These are phyloP conservation scores for Xylariales sp. DNA, from an alignment of 2,329 filamentous ascomycete genomes.

Conservation along the genomic window DNA sequence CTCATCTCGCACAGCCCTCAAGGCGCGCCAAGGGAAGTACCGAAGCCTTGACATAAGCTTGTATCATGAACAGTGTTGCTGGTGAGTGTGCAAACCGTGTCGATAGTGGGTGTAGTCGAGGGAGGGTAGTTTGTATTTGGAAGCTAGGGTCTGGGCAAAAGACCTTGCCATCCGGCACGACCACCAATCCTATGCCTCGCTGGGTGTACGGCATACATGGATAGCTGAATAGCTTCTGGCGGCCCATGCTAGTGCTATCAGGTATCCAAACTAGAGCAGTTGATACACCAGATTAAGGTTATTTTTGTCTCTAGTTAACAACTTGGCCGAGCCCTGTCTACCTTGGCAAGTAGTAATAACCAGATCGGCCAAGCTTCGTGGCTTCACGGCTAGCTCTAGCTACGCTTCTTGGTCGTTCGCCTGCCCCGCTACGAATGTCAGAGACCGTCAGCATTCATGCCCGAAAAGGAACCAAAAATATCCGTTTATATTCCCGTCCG, in stretches of 20 bases:
- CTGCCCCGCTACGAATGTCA: slow-evolving; percentile 21
- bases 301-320: slow-evolving; percentile 30
- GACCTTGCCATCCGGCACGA: slow-evolving; percentile 31
- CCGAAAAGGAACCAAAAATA: slow-evolving; percentile 22
- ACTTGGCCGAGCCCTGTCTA: slow-evolving; percentile 15
- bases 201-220: slow-evolving; percentile 21
- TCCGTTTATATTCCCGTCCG: slow-evolving; percentile 24
- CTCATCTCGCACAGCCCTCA: slow-evolving; percentile 20
- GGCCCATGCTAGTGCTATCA: slow-evolving; percentile 9
- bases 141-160: slow-evolving; percentile 36
- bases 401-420: slow-evolving; percentile 26
- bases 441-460: slow-evolving; percentile 27
- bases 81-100: slow-evolving; percentile 8
- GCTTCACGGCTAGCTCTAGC: slow-evolving; percentile 32
- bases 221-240: slow-evolving; percentile 9
- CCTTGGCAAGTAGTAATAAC: slow-evolving; percentile 40
- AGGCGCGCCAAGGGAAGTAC: slow-evolving; percentile 26
- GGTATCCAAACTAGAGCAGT: neutral
- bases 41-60: slow-evolving; percentile 30
- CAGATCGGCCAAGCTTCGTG: slow-evolving; percentile 34
- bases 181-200: slow-evolving; percentile 27
- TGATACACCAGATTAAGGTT: slow-evolving; percentile 27
- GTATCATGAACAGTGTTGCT: slow-evolving; percentile 27
- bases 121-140: slow-evolving; percentile 19
- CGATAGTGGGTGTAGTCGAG: slow-evolving; percentile 20